These are phyloP conservation scores for Fusarium sulawesiense DNA, from an alignment of 2,329 filamentous ascomycete genomes.

Conservation along the genomic window DNA sequence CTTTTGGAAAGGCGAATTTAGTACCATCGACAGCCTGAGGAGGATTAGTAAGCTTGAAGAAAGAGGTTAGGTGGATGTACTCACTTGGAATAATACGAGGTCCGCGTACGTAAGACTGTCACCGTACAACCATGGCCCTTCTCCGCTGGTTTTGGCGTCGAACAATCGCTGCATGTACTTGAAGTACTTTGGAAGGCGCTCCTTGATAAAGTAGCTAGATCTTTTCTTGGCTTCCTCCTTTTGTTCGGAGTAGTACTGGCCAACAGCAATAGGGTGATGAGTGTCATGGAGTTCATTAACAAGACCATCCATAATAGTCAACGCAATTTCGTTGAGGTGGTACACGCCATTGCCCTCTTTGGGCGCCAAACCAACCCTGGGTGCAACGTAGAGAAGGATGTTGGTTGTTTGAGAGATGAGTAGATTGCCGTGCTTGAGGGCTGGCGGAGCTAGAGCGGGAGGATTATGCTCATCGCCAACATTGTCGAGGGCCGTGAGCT, in stretches of 20 bases:
- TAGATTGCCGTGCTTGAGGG: slow-evolving; percentile 71
- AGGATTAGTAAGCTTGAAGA: neutral
- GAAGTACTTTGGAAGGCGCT: slow-evolving; percentile 77
- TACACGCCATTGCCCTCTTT: slow-evolving; percentile 59
- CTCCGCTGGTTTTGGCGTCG: slow-evolving; percentile 63
- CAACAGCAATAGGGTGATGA: slow-evolving; percentile 75
- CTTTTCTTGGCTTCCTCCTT: slow-evolving; percentile 72
- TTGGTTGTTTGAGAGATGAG: slow-evolving; percentile 76
- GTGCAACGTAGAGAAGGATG: slow-evolving; percentile 77
- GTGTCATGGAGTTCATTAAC: slow-evolving; percentile 79
- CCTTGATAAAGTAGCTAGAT: slow-evolving; percentile 67
- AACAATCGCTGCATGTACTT: slow-evolving; percentile 77
- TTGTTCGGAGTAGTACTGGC: slow-evolving; percentile 79
- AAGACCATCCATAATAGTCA: slow-evolving; percentile 78
- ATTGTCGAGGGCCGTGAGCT: slow-evolving; percentile 58
- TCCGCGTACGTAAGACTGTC: slow-evolving; percentile 76
- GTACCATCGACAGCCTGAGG: slow-evolving; percentile 62
- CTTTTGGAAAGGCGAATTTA: slow-evolving; percentile 76
- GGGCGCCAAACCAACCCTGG: slow-evolving; percentile 66
- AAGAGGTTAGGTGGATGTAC: slow-evolving; percentile 14
- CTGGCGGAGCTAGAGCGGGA: slow-evolving; percentile 74
- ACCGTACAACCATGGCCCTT: slow-evolving; percentile 74
- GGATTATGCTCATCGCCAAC: slow-evolving; percentile 68
- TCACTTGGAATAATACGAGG: slow-evolving; percentile 76
- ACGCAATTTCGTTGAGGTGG: slow-evolving; percentile 69